Conservation (phyloP, 805 yeast genomes). For the Cyberlindnera lachancei region DNA sequence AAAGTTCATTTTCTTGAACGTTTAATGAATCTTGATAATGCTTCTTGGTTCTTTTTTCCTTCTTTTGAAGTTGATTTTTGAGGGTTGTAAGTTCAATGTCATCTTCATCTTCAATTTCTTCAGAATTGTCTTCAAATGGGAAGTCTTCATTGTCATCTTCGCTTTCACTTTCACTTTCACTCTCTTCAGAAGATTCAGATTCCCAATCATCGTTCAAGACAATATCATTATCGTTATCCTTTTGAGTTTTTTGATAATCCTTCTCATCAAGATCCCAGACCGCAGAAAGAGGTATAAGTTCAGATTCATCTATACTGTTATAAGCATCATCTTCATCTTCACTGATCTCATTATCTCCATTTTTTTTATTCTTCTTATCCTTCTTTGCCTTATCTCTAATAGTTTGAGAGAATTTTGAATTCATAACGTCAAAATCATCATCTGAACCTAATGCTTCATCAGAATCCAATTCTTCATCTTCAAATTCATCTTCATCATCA, state of each 20-base stretch:
- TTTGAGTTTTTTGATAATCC: constrained; percentile 29
- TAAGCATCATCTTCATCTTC: constrained; percentile 53
- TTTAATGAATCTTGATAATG: constrained; percentile 46
- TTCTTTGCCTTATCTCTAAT: constrained; percentile 47
- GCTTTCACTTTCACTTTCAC: constrained; percentile 18
- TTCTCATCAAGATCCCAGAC: constrained; percentile 81
- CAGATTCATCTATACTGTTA: constrained; percentile 67
- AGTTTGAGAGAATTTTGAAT: constrained; percentile 63
- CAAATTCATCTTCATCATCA: constrained; percentile 29
- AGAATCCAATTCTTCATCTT: constrained; percentile 68
- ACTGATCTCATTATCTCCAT: constrained; percentile 18
- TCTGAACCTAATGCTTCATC: constrained; percentile 87
- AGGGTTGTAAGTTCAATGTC: constrained; percentile 49
- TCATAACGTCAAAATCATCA: constrained; percentile 57
- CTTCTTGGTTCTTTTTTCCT: constrained; percentile 34
- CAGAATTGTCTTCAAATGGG: constrained; percentile 37
- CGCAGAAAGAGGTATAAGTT: constrained; percentile 71
- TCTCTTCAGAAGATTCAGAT: constrained; percentile 20
- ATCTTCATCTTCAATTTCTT: constrained; percentile 33
- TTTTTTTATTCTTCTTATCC: constrained; percentile 20
- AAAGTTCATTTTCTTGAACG: constrained; percentile 60
- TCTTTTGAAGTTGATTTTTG: constrained; percentile 28
- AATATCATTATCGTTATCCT: constrained; percentile 18
- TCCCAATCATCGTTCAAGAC: constrained; percentile 13
- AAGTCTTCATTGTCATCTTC: constrained; percentile 21